A percentile compares a stretch with the other conserved stretches of the same genome.
These are phyloP conservation scores for Rhodotorula diobovata DNA, from an alignment of 768 basidiomycete genomes.

Conservation along the genomic window DNA sequence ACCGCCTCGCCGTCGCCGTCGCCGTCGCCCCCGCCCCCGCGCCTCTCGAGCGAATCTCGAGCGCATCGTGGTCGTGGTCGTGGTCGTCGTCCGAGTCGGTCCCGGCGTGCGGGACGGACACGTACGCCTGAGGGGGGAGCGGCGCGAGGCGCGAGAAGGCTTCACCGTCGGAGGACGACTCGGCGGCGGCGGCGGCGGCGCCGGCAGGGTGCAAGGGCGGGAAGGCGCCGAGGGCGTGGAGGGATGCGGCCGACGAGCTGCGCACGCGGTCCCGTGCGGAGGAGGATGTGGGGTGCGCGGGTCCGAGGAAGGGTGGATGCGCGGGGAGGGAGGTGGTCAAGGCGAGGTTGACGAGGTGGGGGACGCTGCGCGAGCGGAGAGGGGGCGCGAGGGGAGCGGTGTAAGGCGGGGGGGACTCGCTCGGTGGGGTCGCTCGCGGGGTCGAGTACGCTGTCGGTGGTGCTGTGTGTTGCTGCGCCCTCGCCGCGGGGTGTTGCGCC, in stretches of 20 bases:
- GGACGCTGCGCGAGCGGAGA: conserved; percentile 11
- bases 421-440: background rate
- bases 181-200: background rate
- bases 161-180: background rate
- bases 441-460: no score
- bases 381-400: conserved; percentile 25
- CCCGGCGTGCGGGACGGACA: background rate
- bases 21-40: background rate
- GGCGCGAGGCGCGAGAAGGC: no score
- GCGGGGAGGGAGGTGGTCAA: background rate
- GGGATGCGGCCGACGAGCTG: conserved; percentile 4
- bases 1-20: background rate
- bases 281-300: background rate
- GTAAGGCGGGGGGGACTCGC: conserved; percentile 23
- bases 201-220: background rate
- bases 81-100: conserved; percentile 6
- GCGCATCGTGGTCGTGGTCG: background rate
- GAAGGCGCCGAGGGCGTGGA: background rate
- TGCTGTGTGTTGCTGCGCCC: no score
- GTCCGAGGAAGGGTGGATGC: background rate
- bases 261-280: background rate
- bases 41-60: conserved; percentile 17
- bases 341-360: conserved; percentile 16
- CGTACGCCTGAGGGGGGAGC: background rate
- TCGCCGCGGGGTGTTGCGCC: background rate